Percentiles rank a stretch among this genome's conserved stretches.
These are phyloP conservation scores for Melianthus villosus DNA, from an alignment of 441 rosid species.

Conservation along the genomic window DNA sequence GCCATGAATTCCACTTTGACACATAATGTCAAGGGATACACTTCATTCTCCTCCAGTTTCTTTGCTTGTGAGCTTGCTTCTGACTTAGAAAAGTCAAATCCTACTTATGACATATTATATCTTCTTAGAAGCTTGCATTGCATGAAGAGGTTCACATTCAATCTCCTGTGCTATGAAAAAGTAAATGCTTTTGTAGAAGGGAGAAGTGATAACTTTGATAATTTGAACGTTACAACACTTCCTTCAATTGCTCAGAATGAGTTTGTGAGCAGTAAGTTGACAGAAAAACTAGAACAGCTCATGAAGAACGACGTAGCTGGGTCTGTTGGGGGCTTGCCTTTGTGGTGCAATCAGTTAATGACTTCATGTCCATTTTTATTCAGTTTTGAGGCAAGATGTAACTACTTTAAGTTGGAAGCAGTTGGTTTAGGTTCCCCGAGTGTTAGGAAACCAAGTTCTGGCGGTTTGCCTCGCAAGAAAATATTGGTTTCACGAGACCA, in stretches of 20 bases:
- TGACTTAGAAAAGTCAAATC: constrained; percentile 33
- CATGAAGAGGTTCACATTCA: constrained; percentile 52
- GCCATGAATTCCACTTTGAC: constrained; percentile 12
- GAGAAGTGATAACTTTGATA: constrained; percentile 41
- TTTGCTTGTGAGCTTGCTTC: constrained; percentile 41
- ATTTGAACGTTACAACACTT: constrained; percentile 35
- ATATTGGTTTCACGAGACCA: constrained; percentile 55
- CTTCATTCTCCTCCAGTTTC: constrained; percentile 35
- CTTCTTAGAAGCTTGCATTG: constrained; percentile 69
- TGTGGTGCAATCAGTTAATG: constrained; percentile 83
- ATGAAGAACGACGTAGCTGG: constrained; percentile 63
- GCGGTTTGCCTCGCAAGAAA: constrained; percentile 52
- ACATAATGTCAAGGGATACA: constrained; percentile 14
- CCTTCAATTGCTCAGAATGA: constrained; percentile 42
- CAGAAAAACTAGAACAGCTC: constrained; percentile 92
- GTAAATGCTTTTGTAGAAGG: constrained; percentile 56
- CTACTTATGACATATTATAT: constrained; percentile 47
- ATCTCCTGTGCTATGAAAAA: constrained; percentile 51
- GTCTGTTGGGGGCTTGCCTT: constrained; percentile 61
- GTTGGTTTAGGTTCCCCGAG: constrained; percentile 36
- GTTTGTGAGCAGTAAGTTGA: constrained; percentile 70
- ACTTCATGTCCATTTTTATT: constrained; percentile 75
- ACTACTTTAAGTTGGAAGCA: constrained; percentile 67
- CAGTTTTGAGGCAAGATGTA: constrained; percentile 69
- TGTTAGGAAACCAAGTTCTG: constrained; percentile 32